Base-by-base conservation (phyloP, 306 rosid species). In the Prunus fruticosa region DNA sequence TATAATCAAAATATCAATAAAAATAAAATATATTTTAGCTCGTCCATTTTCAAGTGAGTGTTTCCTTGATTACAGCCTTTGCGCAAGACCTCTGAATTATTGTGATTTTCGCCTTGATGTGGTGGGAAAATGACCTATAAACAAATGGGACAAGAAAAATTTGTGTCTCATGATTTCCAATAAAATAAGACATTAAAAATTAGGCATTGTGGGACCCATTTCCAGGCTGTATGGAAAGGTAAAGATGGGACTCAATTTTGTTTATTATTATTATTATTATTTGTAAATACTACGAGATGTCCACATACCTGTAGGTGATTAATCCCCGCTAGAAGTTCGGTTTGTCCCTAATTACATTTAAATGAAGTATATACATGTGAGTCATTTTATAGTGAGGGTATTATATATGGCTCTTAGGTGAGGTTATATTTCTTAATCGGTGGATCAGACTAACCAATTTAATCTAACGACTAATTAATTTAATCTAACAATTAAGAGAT, bases 281-380 rank as follows among this genome's bases (percentile, higher is more conserved):
- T 25, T 25, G 27, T 25, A 27, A 32, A 32, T 32, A 5, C 0
- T 0, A 32, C 0, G 1, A 32, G 7, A 1, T 32, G 38, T 32
- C 38, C 0, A 0, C 0, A 32, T 0, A 5, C 0, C 0, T 1
- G 1, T 5, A 32, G 0, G 1, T 0, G 6, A 32, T 32, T 32
- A 32, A 32, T 32, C 0, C 1, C 0, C 1, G 6, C 0, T 32
- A 1, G 6, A 1, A 1, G 0, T 30, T 30, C 34, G 5, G 5
- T 1, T 4, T 30, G 34, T 30, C 1, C 5, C 34, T 30, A 0
- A 5, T n/a, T 0, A 5, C 8, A 50, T 4, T 50, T 15, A 51
- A 51, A 16, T 51, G 1, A 51, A 52, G 27, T 20, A n/a, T 20
- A 56, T n/a, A 20, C 61, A 54, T n/a, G 27, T 3, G 8, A 57